Conservation (phyloP, 495 filamentous ascomycete genomes). For the Aspergillus affinis region DNA sequence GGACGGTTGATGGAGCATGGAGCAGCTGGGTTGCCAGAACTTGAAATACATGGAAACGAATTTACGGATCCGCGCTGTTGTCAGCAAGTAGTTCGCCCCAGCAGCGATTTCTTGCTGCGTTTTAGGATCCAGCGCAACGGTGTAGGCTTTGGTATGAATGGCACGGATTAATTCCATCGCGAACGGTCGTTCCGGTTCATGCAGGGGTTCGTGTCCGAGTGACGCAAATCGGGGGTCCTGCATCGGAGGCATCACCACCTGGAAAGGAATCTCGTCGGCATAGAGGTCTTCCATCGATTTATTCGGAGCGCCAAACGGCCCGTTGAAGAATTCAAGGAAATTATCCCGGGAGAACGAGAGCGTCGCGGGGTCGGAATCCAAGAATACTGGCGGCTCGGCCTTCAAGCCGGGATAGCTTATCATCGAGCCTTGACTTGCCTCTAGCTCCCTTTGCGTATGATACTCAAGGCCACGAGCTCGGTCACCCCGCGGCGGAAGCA, state of each 20-base stretch:
- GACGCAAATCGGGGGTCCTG: conserved; percentile 24
- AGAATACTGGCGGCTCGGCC: conserved; percentile 19
- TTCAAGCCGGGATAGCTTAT: conserved; percentile 18
- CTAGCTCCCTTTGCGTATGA: conserved; percentile 30
- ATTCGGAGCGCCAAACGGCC: conserved; percentile 36
- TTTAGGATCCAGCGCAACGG: conserved; percentile 36
- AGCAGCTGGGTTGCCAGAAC: conserved; percentile 48
- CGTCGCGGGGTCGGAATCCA: conserved; percentile 26
- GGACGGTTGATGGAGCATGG: conserved; percentile 40
- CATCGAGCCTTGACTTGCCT: conserved; percentile 21
- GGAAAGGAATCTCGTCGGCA: conserved; percentile 21
- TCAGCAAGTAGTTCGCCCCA: conserved; percentile 40
- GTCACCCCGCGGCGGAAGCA: conserved; percentile 43
- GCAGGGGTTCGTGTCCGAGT: conserved; percentile 18
- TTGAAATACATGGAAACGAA: conserved; percentile 43
- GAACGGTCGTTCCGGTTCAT: conserved; percentile 40
- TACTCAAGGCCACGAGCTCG: conserved; percentile 35
- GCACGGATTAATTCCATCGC: conserved; percentile 38
- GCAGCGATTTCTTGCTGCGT: conserved; percentile 42
- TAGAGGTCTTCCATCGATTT: conserved; percentile 29
- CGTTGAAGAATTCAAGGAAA: conserved; percentile 44
- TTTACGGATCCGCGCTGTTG: conserved; percentile 42
- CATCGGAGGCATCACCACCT: conserved; percentile 11
- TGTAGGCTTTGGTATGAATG: conserved; percentile 38
- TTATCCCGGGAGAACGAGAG: conserved; percentile 41